phyloP scores from a whole-genome alignment of 2,329 filamentous ascomycete genomes.

The Ciborinia camelliae region DNA sequence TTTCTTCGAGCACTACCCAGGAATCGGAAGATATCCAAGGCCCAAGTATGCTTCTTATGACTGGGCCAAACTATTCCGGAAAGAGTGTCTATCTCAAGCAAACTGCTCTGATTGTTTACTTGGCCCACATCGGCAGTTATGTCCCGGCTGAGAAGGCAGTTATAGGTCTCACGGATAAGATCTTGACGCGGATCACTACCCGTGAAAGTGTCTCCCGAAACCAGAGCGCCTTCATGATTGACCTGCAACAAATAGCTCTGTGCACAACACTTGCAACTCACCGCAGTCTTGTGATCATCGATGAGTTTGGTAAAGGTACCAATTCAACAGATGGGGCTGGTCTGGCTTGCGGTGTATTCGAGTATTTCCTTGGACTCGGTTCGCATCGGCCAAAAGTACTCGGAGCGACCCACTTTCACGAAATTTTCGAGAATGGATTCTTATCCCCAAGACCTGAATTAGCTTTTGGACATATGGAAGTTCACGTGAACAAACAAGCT shows the following conservation, averaged over 20 bases:
- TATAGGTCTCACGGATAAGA: constrained; percentile 88
- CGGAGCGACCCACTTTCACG: constrained; percentile 62
- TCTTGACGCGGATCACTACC: constrained; percentile 80
- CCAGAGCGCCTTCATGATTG: constrained; percentile 67
- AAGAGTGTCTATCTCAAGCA: constrained; percentile 97
- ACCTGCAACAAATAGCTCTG: constrained; percentile 81
- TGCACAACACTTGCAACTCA: constrained; percentile 71
- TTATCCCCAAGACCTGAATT: constrained; percentile 51
- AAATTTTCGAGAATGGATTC: constrained; percentile 66
- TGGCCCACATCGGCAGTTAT: constrained; percentile 90
- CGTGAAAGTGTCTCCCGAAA: constrained; percentile 57
- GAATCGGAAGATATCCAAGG: constrained; percentile 28
- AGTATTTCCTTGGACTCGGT: constrained; percentile 51
- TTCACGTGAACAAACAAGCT: constrained; percentile 55
- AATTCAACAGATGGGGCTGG: constrained; percentile 56
- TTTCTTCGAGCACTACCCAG: background rate
- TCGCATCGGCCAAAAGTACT: constrained; percentile 53
- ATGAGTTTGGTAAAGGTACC: constrained; percentile 79
- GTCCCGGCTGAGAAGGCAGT: constrained; percentile 74
- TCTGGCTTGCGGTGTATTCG: constrained; percentile 54
- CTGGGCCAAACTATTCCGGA: constrained; percentile 93
- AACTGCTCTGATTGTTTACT: constrained; percentile 81
- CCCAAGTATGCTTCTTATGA: constrained; percentile 74
- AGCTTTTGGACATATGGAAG: constrained; percentile 67
- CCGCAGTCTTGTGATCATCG: constrained; percentile 79